phyloP scores from a whole-genome alignment of 2,329 filamentous ascomycete species.

The Fusarium pseudograminearum region DNA sequence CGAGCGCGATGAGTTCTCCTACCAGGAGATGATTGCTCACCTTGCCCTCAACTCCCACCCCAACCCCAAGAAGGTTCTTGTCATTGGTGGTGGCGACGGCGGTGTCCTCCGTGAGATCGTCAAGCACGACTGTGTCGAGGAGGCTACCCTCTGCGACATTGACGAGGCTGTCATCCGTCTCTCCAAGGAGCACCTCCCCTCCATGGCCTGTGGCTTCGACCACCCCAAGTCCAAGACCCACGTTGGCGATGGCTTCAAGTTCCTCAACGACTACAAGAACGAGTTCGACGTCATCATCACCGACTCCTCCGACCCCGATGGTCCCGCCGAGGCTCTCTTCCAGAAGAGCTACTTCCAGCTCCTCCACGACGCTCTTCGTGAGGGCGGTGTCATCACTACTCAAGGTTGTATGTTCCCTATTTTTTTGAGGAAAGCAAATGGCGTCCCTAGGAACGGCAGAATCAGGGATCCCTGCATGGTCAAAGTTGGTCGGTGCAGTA shows the following conservation, averaged over 20 bases:
- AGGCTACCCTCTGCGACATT: constrained; percentile 97
- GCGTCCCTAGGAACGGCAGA: constrained; percentile 53
- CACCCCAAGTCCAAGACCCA: constrained; percentile 94
- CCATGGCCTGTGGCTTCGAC: constrained; percentile 92
- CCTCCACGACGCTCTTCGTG: constrained; percentile 86
- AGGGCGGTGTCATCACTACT: constrained; percentile 98
- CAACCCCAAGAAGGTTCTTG: constrained; percentile 96
- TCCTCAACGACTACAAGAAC: constrained; percentile 96
- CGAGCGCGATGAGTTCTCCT: constrained; percentile 98
- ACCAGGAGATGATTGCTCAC: constrained; percentile 99
- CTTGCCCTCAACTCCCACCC: constrained; percentile 99
- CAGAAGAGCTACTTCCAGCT: constrained; percentile 99
- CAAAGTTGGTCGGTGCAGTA: constrained; percentile 36
- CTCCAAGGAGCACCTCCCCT: constrained; percentile 96
- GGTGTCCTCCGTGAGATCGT: constrained; percentile 98
- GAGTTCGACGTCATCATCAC: constrained; percentile 99
- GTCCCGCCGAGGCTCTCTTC: constrained; percentile 95
- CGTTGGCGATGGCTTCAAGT: constrained; percentile 98
- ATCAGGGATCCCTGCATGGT: constrained; percentile 39
- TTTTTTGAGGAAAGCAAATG: constrained; percentile 58
- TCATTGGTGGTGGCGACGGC: constrained; percentile 97
- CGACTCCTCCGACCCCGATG: constrained; percentile 96
- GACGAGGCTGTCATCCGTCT: constrained; percentile 98
- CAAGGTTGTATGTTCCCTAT: constrained; percentile 99
- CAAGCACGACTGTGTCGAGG: constrained; percentile 97